Percentiles rank a stretch among this genome's conserved stretches.
Conservation (phyloP, 1,139 yeast species). For the Sugiyamaella novakii region DNA sequence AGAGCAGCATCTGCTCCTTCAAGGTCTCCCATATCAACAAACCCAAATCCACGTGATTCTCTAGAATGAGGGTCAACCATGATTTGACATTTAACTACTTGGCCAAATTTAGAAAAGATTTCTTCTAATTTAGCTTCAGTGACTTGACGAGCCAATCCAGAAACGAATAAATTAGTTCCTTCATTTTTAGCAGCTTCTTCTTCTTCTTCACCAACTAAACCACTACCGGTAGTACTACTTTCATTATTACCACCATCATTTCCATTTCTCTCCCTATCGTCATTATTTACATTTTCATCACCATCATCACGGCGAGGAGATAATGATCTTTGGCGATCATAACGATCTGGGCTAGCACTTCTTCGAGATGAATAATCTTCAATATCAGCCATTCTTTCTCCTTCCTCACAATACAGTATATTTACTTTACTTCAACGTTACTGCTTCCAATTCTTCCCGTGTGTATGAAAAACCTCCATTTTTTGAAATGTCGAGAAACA, state of each 20-base stretch:
- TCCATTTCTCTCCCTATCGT: constrained; percentile 6
- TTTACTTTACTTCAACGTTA: no score
- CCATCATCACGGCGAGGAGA: constrained; percentile 18
- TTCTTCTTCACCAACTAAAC: constrained; percentile 23
- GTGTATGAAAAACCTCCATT: no score
- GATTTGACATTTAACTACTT: constrained; percentile 42
- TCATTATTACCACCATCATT: background rate
- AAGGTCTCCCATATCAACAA: constrained; percentile 42
- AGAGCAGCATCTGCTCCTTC: constrained; percentile 42
- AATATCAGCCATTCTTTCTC: constrained; percentile 11
- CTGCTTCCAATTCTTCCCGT: no score
- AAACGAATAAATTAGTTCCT: constrained; percentile 45
- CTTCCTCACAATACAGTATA: no score
- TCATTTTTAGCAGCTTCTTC: constrained; percentile 38
- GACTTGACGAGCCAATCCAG: constrained; percentile 42
- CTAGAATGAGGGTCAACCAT: constrained; percentile 45
- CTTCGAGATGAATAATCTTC: constrained; percentile 17
- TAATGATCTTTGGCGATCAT: constrained; percentile 17
- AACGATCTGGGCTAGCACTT: constrained; percentile 17
- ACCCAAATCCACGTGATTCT: constrained; percentile 47
- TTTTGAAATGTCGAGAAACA: no score
- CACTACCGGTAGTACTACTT: background rate
- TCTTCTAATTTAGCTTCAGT: constrained; percentile 41
- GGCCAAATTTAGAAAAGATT: constrained; percentile 41
- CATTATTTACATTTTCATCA: constrained; percentile 1